A percentile compares a stretch with the other conserved stretches of the same genome.
These are phyloP conservation scores for Lathyrus aphaca DNA, from an alignment of 306 rosid genomes.

Conservation along the genomic window DNA sequence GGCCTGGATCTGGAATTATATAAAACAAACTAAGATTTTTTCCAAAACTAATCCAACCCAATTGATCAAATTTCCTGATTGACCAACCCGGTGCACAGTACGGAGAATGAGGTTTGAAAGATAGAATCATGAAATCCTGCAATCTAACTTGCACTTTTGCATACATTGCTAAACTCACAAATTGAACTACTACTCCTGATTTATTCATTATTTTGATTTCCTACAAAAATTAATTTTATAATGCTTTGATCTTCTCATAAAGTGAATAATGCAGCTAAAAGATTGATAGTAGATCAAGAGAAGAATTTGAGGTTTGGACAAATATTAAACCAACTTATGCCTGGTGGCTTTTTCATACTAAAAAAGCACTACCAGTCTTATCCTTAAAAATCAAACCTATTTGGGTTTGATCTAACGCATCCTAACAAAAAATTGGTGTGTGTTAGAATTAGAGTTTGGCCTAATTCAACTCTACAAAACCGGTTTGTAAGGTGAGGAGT, in stretches of 20 bases:
- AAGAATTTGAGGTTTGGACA: not conserved
- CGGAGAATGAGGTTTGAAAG: too few relatives aligned
- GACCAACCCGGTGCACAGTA: too few relatives aligned
- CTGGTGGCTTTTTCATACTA: slow-evolving; percentile 7
- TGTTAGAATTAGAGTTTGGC: too few relatives aligned
- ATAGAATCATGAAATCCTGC: too few relatives aligned
- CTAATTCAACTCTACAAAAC: too few relatives aligned
- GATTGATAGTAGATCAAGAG: not conserved
- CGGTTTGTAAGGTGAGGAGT: too few relatives aligned
- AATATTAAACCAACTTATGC: not conserved
- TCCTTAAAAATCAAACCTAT: not conserved
- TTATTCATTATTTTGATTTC: slow-evolving; percentile 9
- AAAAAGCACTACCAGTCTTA: not conserved
- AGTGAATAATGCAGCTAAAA: slow-evolving; percentile 2
- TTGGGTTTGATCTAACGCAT: not conserved
- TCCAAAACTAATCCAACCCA: too few relatives aligned
- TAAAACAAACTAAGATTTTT: too few relatives aligned
- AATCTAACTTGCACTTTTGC: too few relatives aligned
- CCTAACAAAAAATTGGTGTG: not conserved
- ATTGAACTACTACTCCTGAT: not conserved
- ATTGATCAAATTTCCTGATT: too few relatives aligned
- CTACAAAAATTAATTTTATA: slow-evolving; percentile 3
- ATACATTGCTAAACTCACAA: not conserved
- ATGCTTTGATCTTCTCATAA: slow-evolving; percentile 18
- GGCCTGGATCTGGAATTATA: too few relatives aligned